A percentile compares a stretch with the other conserved stretches of the same genome.
phyloP scores from a whole-genome alignment of 768 basidiomycete genomes.

The Lactarius sp. region DNA sequence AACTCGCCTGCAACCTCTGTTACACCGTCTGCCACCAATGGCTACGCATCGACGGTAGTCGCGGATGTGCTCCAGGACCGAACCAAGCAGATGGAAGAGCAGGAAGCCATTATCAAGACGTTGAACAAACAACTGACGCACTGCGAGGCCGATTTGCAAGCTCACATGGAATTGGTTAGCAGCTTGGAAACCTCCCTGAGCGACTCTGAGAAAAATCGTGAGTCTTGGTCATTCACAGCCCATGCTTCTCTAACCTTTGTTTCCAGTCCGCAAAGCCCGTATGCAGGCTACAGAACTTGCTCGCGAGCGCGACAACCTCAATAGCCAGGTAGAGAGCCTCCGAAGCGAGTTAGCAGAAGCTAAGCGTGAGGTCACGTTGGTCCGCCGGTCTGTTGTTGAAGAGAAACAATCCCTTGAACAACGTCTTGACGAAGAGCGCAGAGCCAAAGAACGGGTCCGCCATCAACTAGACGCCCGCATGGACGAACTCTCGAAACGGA shows the following conservation, averaged over 20 bases:
- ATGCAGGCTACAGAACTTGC: constrained; percentile 90
- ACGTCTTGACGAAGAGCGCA: constrained; percentile 79
- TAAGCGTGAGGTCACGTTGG: constrained; percentile 71
- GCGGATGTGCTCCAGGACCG: constrained; percentile 67
- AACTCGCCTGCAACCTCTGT: constrained; percentile 58
- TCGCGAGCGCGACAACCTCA: constrained; percentile 76
- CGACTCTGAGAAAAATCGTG: constrained; percentile 90
- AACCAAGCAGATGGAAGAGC: constrained; percentile 71
- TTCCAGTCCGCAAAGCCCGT: constrained; percentile 82
- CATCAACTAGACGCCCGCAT: constrained; percentile 83
- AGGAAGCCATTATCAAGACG: constrained; percentile 88
- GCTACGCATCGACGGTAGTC: constrained; percentile 30
- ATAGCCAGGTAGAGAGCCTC: constrained; percentile 56
- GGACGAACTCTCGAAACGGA: constrained; percentile 78
- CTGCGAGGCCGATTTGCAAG: constrained; percentile 86
- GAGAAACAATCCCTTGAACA: constrained; percentile 86
- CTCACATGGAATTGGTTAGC: constrained; percentile 84
- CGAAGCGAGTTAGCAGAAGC: constrained; percentile 71
- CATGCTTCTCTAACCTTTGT: not conserved
- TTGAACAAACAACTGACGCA: constrained; percentile 92
- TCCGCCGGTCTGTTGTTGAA: constrained; percentile 76
- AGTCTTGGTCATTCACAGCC: constrained; percentile 33
- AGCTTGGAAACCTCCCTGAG: constrained; percentile 82
- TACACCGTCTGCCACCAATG: constrained; percentile 34
- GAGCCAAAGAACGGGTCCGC: constrained; percentile 82